A percentile compares a stretch with the other conserved stretches of the same genome.
phyloP scores from a whole-genome alignment of 441 rosid species.

The Metrosideros polymorpha region DNA sequence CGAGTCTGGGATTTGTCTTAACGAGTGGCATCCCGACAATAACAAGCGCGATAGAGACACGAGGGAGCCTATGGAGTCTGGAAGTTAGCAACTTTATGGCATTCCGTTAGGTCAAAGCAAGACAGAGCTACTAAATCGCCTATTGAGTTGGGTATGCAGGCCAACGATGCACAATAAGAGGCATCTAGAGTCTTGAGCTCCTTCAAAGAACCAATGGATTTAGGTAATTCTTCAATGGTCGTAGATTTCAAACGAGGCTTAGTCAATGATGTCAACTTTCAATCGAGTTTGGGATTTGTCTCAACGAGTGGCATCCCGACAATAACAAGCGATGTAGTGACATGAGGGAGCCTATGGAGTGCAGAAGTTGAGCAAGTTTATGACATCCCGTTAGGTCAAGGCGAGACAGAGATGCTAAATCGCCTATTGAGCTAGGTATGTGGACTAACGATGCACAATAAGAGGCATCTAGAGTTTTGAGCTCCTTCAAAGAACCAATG shows the following conservation, averaged over 20 bases:
- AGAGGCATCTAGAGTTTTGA: background rate
- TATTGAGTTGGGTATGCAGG: accelerated
- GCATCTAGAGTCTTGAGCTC: accelerated
- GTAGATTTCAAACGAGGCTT: background rate
- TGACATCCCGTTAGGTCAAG: background rate
- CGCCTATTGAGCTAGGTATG: background rate
- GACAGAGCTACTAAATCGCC: accelerated
- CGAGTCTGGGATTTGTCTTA: background rate
- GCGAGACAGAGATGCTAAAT: background rate
- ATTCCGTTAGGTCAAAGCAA: accelerated
- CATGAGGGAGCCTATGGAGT: background rate
- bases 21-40: accelerated
- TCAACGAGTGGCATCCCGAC: background rate
- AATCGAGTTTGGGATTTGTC: background rate
- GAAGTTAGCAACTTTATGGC: background rate
- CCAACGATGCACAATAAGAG: accelerated
- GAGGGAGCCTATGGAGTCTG: accelerated
- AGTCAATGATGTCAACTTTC: background rate
- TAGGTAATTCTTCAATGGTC: background rate
- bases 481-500: background rate
- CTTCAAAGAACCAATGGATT: background rate
- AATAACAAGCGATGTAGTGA: accelerated
- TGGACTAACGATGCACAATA: background rate
- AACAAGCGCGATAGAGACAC: accelerated
- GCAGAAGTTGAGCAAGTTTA: background rate